Evolutionary conservation across 805 yeast genomes (phyloP), one percentile per base, ranked within the genome.

Genomic region (Yamadazyma nakazawae): DNA sequence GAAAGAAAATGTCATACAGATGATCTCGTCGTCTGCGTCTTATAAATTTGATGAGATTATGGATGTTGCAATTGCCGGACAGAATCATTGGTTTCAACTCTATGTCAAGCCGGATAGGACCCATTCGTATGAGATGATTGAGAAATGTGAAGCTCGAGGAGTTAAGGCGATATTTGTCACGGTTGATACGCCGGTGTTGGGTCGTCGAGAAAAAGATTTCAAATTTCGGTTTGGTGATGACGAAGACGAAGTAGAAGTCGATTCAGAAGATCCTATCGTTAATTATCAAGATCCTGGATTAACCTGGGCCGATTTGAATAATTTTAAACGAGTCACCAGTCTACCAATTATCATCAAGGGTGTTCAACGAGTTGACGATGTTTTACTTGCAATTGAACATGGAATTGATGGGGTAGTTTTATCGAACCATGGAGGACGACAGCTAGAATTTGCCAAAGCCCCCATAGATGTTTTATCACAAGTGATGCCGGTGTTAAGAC

Each of bases 361-460:
- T 48, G 83, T 89, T n/a, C 95, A 88, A 65, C 69, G 92, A 28
- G 80, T 79, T 36, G 92, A 86, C 52, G 96, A 89, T 60, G 90
- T 85, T 0, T 61, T 88, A 16, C 64, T 69, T 54, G 96, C 96
- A 0, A 81, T 80, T 5, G 84, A 86, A 53, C 66, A 76, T 55
- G 94, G 94, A 3, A 76, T 79, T 25, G 79, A 81, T 37, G 96
- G 91, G 36, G 84, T 88, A n/a, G 88, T 89, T 3, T 58, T 88
- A 42, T 87, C 95, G 2, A 89, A 88, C 61, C 96, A 88, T 66
- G 96, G 96, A 50, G 96, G 96, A 36, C 74, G 96, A 51, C 96
- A 88, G 64, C 69, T 89, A 47, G 97, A 89, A 64, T 86, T 80
- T 58, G 74, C 96, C 0, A 76, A 87, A n/a, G 81, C 96, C 0